Conservation (phyloP, 345 rosid species). For the Durio zibethinus region DNA sequence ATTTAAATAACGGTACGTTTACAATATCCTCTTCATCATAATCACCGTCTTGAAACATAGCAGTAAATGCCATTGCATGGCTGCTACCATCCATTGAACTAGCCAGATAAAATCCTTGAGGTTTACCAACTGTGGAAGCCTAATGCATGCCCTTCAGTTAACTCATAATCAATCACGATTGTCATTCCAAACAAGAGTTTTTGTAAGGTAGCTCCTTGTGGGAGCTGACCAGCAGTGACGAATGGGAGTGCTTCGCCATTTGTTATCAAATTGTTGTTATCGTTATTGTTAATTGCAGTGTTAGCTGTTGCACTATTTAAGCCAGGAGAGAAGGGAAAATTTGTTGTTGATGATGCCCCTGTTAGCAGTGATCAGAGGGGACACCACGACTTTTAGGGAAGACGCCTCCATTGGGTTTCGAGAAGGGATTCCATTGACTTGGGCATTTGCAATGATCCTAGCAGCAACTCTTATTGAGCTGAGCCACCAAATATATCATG, state of each 20-base stretch:
- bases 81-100: slow-evolving; percentile 56
- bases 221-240: slow-evolving; percentile 44
- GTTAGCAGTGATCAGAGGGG: slow-evolving; percentile 34
- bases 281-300: slow-evolving; percentile 32
- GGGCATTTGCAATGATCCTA: slow-evolving; percentile 37
- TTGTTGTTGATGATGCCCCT: not conserved
- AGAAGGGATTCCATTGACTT: slow-evolving; percentile 39
- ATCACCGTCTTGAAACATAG: slow-evolving; percentile 13
- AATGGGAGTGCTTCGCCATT: slow-evolving; percentile 36
- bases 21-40: not conserved
- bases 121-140: slow-evolving; percentile 42
- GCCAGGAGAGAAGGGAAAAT: slow-evolving; percentile 11
- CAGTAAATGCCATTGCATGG: slow-evolving; percentile 47
- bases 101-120: slow-evolving; percentile 55
- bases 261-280: slow-evolving; percentile 31
- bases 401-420: slow-evolving; percentile 36
- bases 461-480: slow-evolving; percentile 34
- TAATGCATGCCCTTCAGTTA: slow-evolving; percentile 46
- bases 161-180: slow-evolving; percentile 49
- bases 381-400: slow-evolving; percentile 40
- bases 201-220: slow-evolving; percentile 37
- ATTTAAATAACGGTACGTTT: too few species aligned
- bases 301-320: slow-evolving; percentile 34
- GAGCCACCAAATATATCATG: slow-evolving; percentile 51
- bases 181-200: slow-evolving; percentile 48